These are phyloP conservation scores for Hypoxylon cercidicola DNA, from an alignment of 495 filamentous ascomycete species.

Conservation along the genomic window DNA sequence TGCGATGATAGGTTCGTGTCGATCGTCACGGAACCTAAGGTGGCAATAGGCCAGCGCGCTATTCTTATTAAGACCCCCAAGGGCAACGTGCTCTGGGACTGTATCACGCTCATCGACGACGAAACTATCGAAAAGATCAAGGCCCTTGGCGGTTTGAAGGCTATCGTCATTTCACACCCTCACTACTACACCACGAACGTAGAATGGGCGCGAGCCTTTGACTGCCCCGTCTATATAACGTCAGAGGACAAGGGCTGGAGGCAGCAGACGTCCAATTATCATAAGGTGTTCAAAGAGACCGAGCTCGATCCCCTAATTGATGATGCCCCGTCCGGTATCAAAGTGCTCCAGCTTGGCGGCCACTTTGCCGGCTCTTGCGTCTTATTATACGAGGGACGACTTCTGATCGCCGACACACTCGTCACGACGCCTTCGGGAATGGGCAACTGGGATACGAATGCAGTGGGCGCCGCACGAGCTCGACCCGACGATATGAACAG, in stretches of 20 bases:
- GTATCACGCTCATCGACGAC: conserved; percentile 70
- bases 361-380: conserved; percentile 80
- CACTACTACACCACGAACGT: conserved; percentile 80
- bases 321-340: conserved; percentile 63
- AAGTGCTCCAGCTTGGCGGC: conserved; percentile 73
- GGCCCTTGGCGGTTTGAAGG: conserved; percentile 67
- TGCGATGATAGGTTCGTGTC: conserved; percentile 55
- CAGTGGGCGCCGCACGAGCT: conserved; percentile 47
- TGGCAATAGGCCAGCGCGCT: conserved; percentile 78
- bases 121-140: conserved; percentile 63
- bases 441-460: conserved; percentile 52
- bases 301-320: conserved; percentile 48
- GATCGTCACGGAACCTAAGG: conserved; percentile 68
- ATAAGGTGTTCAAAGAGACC: conserved; percentile 55
- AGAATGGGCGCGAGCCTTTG: conserved; percentile 71
- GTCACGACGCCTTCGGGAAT: conserved; percentile 69
- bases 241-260: conserved; percentile 71
- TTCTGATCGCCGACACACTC: conserved; percentile 79
- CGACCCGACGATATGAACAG: conserved; percentile 66
- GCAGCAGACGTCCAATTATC: conserved; percentile 46
- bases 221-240: conserved; percentile 71
- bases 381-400: conserved; percentile 63
- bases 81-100: conserved; percentile 81
- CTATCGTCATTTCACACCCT: conserved; percentile 81
- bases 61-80: conserved; percentile 67